These are phyloP conservation scores for Cynara cardunculus DNA, from an alignment of 129 eudicot genomes.

Conservation along the genomic window DNA sequence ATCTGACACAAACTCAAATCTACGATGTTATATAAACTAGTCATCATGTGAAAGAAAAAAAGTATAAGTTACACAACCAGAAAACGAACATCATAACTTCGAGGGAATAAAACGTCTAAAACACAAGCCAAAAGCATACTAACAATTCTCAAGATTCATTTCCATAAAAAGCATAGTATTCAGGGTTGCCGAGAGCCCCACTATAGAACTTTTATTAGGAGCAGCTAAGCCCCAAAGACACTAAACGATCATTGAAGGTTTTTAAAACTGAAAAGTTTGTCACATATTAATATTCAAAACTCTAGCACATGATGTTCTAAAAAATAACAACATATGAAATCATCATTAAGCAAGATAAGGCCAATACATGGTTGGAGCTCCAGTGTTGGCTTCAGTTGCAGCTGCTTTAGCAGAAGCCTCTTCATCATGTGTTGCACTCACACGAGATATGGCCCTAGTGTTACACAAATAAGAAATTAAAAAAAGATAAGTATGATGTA, in stretches of 20 bases:
- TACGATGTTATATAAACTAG: background rate
- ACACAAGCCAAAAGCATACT: background rate
- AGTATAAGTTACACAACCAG: background rate
- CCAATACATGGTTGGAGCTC: conserved; percentile 73
- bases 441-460: conserved; percentile 37
- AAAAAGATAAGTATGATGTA: background rate
- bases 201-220: background rate
- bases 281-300: background rate
- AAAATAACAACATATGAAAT: background rate
- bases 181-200: background rate
- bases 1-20: conserved; percentile 35
- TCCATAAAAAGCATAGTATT: background rate
- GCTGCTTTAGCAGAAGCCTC: conserved; percentile 74
- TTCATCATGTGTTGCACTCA: conserved; percentile 62
- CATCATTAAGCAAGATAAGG: conserved; percentile 6
- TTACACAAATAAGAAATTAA: background rate
- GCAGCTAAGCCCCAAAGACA: background rate
- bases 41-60: background rate
- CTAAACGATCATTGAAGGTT: background rate
- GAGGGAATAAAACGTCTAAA: no score
- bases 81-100: background rate
- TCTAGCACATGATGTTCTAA: no score
- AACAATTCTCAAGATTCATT: background rate
- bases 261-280: background rate
- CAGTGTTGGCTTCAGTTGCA: conserved; percentile 57